phyloP scores from a whole-genome alignment of 2,329 filamentous ascomycete species.

The Fusarium tanahbumbuense region DNA sequence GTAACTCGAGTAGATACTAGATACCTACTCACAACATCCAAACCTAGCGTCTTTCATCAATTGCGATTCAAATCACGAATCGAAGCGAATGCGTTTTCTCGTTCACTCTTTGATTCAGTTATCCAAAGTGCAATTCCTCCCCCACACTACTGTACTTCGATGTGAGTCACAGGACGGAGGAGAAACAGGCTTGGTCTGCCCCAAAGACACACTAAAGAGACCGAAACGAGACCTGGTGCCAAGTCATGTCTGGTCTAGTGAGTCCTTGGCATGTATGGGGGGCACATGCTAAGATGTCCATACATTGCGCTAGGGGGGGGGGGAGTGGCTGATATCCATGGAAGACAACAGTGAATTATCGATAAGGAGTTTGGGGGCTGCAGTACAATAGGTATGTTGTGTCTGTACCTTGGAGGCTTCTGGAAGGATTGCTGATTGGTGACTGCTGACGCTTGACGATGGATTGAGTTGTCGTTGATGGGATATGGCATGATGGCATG shows the following conservation, averaged over 20 bases:
- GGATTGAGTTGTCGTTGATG: conserved; percentile 27
- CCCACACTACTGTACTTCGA: conserved; percentile 32
- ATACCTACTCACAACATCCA: too few species aligned
- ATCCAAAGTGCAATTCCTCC: not conserved
- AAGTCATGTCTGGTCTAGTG: conserved; percentile 35
- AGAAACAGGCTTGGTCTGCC: conserved; percentile 39
- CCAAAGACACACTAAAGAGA: conserved; percentile 36
- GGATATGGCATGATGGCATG: conserved; percentile 38
- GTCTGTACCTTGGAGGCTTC: conserved; percentile 26
- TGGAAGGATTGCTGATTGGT: conserved; percentile 38
- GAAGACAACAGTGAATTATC: conserved; percentile 33
- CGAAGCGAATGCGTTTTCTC: not conserved
- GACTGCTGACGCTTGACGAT: conserved; percentile 13
- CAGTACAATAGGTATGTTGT: too few species aligned
- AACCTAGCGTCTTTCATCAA: not conserved
- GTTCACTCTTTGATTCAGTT: not conserved
- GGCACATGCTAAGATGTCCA: conserved; percentile 18
- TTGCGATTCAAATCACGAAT: not conserved
- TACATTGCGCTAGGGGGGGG: conserved; percentile 4
- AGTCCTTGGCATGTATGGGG: conserved; percentile 27
- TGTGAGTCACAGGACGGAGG: conserved; percentile 46
- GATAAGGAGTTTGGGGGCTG: conserved; percentile 35
- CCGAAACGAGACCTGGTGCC: conserved; percentile 42
- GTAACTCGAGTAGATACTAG: not conserved
- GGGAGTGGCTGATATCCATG: conserved; percentile 9